Evolutionary conservation across 1,139 yeast species (phyloP), one percentile per base, ranked within the genome.

Genomic region (Starmera stellimalicola): DNA sequence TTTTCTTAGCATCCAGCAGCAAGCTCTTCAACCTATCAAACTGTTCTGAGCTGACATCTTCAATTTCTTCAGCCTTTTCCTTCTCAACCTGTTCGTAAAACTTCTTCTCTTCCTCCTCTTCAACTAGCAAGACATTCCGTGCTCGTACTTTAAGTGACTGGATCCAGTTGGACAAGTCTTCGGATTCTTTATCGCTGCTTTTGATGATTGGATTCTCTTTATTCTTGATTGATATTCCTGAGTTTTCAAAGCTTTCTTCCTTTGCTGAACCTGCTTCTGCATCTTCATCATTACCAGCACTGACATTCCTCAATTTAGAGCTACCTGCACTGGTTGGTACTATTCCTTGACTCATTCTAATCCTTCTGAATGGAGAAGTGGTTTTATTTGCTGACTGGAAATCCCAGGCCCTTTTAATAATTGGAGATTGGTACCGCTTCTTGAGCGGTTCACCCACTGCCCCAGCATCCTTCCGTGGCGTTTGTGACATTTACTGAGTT

Each of bases 91-190:
- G 55, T 20, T 52, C 47, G 10, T 58, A 52, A 23, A 68, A 57
- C 22, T 44, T 43, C n/a, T 48, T 38, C 30, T 64, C 63, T 32
- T 68, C 70, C 17, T 55, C 51, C 14, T 55, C 50, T 37, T 73
- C 68, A 3, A 54, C 43, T 24, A 58, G 52, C 18, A 71, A 49
- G 5, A 70, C 60, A 2, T 50, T 37, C 33, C 57, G 51, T 5
- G 73, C 72, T 35, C 73, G 58, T 5, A 43, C 36, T 33, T 68
- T 67, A 30, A 75, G 52, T 5, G 63, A 58, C 29, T 65, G 63
- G 22, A 76, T 65, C 82, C 82, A 76, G 16, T 57, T 50, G 8
- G 70, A 55, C n/a, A 73, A 43, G 12, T 69, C 70, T 27, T 64
- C 63, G 8, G 41, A 31, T 16, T 39, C 38, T 10, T 27, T 33